Base-by-base conservation (phyloP, 2,329 filamentous ascomycete genomes). In the Cladobotryum protrusum region DNA sequence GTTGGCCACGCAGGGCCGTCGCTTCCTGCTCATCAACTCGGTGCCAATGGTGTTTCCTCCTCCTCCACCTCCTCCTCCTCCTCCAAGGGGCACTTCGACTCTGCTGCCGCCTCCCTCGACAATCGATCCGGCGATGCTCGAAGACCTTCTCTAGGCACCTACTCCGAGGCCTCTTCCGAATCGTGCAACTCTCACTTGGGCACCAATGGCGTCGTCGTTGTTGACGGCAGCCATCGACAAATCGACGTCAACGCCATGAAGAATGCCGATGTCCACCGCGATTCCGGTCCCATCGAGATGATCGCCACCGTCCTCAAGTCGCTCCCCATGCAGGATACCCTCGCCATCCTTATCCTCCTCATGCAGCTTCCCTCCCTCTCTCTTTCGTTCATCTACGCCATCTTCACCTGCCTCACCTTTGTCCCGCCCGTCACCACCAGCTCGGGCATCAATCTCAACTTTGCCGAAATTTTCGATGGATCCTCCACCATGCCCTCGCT, bases 291-390 rank as follows among this genome's bases (percentile, higher is more conserved):
- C 43, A 72, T 95, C 58, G 84, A 87, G 60, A 76, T 95, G 57
- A 86, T 87, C 56, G 81, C 88, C 59, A 96, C 90, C 49, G 92
- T 97, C 61, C 81, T 97, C 66, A 84, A 83, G 62, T 89, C 90
- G 47, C 92, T 91, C 62, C 92, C 92, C 48, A 83, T 96, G 64
- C 87, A 89, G 72, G 92, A 97, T 72, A 96, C 92, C 54, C 89
- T 96, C 70, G 90, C 92, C 65, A 96, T 97, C 63, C 83, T 97
- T 67, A 96, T 96, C 70, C 87, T 96, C 61, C 81, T 97, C 58
- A 87, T 96, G 70, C 91, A 95, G 66, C 82, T 96, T 9, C 91
- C 92, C 29, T 89, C 91, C 18, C 85, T 92, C 61, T 84, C 92
- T 52, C 79, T 96, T 61, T 92, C 90, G 56, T 77, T 89, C 67